Evolutionary conservation across 225 moss, liverwort and hornwort genomes (phyloP), one percentile per base, ranked within the genome.

Genomic region (Neckera pumila): DNA sequence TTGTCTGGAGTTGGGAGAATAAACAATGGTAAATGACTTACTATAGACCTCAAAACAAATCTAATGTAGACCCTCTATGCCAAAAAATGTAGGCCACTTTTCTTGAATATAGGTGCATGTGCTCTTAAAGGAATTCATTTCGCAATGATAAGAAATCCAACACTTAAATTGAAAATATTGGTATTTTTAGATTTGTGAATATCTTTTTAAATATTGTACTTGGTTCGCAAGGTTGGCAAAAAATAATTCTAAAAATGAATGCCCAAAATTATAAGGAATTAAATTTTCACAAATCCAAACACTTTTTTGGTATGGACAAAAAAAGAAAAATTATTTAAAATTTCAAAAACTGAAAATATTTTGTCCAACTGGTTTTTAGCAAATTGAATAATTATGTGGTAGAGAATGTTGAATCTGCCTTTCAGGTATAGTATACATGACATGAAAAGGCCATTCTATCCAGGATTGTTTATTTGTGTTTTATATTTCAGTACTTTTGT

Each of bases 51-150:
- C 30, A 17, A 28, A 73, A 45, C 6, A 73, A 30, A 45, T 45
- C 6, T 2, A 15, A 0, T 1, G 1, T 2, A 1, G 1, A 4
- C 0, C 69, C 0, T 38, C 22, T 69, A 38, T 28, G 28, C 28
- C 17, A 28, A 28, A 72, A 69, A 69, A 13, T 22, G 23, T 13
- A 1, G 2, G 12, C 2, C 2, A 38, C 0, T 38, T 69, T 67
- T 69, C 0, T n/a, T 67, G 1, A 38, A 0, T 69, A 22, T 23
- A 2, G 21, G 1, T n/a, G 13, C 0, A 2, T 2, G n/a, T 22
- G 7, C 7, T 23, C 38, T 22, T 22, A 38, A 12, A 33, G 1
- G 31, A 75, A 49, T 1, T 15, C 5, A 31, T 75, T 76, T 3
- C 21, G 1, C 33, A 51, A 51, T 51, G 33, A 33, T 59, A 79